phyloP scores from a whole-genome alignment of 1,284 basidiomycete genomes.

The Microbotryum lychnidis-dioicae region DNA sequence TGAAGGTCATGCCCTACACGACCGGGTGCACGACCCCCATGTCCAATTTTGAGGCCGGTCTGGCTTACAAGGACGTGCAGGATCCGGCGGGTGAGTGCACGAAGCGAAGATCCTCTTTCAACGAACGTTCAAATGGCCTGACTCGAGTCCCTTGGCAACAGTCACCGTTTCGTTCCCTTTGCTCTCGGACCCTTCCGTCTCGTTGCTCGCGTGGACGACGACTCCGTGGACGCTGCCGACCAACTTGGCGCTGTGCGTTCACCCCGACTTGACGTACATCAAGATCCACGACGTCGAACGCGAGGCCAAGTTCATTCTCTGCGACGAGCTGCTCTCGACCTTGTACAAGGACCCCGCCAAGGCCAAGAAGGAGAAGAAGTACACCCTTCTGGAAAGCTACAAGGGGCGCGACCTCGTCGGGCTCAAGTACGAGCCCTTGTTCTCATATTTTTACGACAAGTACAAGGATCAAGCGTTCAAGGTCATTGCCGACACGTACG shows the following conservation, averaged over 20 bases:
- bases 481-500: slow-evolving; percentile 84
- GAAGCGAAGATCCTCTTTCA: slow-evolving; percentile 25
- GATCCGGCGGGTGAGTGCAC: slow-evolving; percentile 69
- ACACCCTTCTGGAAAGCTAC: slow-evolving; percentile 53
- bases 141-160: slow-evolving; percentile 32
- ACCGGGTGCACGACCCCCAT: slow-evolving; percentile 92
- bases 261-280: slow-evolving; percentile 92
- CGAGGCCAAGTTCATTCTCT: slow-evolving; percentile 83
- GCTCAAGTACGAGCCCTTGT: slow-evolving; percentile 91
- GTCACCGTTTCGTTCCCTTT: slow-evolving; percentile 90
- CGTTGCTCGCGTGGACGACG: slow-evolving; percentile 95
- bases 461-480: slow-evolving; percentile 87
- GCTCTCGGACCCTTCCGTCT: slow-evolving; percentile 82
- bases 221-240: slow-evolving; percentile 98
- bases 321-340: slow-evolving; percentile 77
- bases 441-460: slow-evolving; percentile 94
- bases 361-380: slow-evolving; percentile 86
- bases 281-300: slow-evolving; percentile 91
- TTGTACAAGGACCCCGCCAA: slow-evolving; percentile 98
- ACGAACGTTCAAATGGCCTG: no score
- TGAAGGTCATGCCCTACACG: slow-evolving; percentile 97
- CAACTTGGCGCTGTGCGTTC: slow-evolving; percentile 89
- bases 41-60: slow-evolving; percentile 95
- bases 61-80: slow-evolving; percentile 85
- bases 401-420: slow-evolving; percentile 88